A percentile compares a stretch with the other conserved stretches of the same genome.
Conservation (phyloP, 2,329 filamentous ascomycete species). For the Colletotrichum lentis region DNA sequence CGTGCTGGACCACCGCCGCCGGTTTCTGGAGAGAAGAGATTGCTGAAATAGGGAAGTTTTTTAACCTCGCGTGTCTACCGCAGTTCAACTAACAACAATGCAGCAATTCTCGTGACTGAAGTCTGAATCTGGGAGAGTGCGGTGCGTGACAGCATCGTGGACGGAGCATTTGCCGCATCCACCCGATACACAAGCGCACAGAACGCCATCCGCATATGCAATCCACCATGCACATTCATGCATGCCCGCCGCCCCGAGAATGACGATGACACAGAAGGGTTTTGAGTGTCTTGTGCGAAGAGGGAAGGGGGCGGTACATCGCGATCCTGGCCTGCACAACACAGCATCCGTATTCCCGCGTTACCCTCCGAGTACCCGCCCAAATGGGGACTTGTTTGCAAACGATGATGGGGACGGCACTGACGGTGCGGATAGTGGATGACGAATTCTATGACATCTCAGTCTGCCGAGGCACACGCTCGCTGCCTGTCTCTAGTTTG, state of each 20-base stretch:
- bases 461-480: constrained; percentile 10
- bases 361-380: constrained; percentile 16
- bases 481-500: background rate
- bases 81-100: background rate
- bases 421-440: background rate
- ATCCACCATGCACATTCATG: constrained; percentile 26
- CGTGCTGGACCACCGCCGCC: background rate
- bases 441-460: constrained; percentile 14
- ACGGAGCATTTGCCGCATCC: background rate
- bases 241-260: constrained; percentile 6
- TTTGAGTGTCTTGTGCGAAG: constrained; percentile 8
- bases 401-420: background rate
- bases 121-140: background rate
- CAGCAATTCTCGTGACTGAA: background rate
- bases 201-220: constrained; percentile 16
- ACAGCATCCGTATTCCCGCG: constrained; percentile 29
- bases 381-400: background rate
- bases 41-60: constrained; percentile 23
- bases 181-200: constrained; percentile 1
- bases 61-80: constrained; percentile 30
- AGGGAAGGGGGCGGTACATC: constrained; percentile 11
- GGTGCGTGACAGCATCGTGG: background rate
- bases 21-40: constrained; percentile 22
- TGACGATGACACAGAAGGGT: constrained; percentile 29
- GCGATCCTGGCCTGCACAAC: constrained; percentile 17